These are phyloP conservation scores for Lipomyces spencermartinsiae DNA, from an alignment of 805 yeast species.

Conservation along the genomic window DNA sequence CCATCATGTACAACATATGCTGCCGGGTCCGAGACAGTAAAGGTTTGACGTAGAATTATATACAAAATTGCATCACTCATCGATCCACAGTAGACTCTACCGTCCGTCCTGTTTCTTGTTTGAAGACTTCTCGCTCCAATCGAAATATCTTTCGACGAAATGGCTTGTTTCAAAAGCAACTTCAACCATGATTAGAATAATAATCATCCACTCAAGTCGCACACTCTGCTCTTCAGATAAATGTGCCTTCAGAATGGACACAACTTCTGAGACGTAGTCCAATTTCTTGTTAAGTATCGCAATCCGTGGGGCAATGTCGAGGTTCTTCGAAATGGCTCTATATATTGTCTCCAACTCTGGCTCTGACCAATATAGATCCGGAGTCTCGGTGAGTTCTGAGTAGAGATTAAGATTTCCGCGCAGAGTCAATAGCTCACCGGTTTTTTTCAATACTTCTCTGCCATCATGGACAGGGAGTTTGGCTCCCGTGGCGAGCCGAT, in stretches of 20 bases:
- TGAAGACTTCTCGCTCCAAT: neutral
- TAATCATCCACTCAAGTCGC: slow-evolving; percentile 86
- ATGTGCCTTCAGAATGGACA: slow-evolving; percentile 74
- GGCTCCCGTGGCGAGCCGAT: slow-evolving; percentile 66
- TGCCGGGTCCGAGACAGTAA: neutral
- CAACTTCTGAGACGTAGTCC: slow-evolving; percentile 90
- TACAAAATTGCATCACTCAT: neutral
- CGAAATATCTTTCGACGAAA: slow-evolving; percentile 57
- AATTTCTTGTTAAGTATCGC: slow-evolving; percentile 80
- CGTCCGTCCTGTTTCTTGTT: neutral
- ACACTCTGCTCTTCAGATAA: slow-evolving; percentile 77
- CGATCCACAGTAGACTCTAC: neutral
- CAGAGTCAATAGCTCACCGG: slow-evolving; percentile 75
- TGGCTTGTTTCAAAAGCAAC: slow-evolving; percentile 82
- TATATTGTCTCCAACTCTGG: slow-evolving; percentile 82
- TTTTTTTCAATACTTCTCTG: slow-evolving; percentile 64
- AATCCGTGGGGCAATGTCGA: slow-evolving; percentile 81
- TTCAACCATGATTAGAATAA: slow-evolving; percentile 80
- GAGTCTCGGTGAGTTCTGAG: slow-evolving; percentile 88
- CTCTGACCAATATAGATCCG: slow-evolving; percentile 92
- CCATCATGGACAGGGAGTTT: slow-evolving; percentile 57
- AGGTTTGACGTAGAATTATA: neutral
- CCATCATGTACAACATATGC: neutral
- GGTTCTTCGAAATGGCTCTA: slow-evolving; percentile 67
- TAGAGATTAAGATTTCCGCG: slow-evolving; percentile 85